Conservation (phyloP, 1,284 basidiomycete species). For the Agroathelia rolfsii region DNA sequence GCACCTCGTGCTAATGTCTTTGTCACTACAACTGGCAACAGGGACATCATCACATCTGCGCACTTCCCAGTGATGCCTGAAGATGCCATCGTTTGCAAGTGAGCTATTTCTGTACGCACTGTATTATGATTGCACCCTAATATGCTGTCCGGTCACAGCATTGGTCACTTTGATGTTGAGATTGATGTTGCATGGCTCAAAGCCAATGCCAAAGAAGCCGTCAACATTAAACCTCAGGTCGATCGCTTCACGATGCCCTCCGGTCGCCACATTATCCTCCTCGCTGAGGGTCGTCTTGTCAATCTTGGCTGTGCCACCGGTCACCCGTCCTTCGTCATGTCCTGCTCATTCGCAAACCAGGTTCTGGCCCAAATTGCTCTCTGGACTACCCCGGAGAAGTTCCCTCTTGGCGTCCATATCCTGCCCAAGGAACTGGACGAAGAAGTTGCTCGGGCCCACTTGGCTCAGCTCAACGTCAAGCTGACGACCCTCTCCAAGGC, state of each 20-base stretch:
- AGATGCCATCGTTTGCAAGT: constrained; percentile 99
- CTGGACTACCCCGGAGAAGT: constrained; percentile 86
- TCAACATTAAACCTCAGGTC: constrained; percentile 99
- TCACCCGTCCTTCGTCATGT: constrained; percentile 98
- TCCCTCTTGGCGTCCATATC: constrained; percentile 93
- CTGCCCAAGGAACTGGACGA: constrained; percentile 97
- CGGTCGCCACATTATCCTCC: constrained; percentile 92
- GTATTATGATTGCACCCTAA: constrained; percentile 6
- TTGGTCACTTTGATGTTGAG: constrained; percentile 98
- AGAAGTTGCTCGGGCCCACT: constrained; percentile 95
- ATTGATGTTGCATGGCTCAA: constrained; percentile 99
- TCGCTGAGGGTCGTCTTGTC: constrained; percentile 97
- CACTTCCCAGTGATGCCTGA: constrained; percentile 96
- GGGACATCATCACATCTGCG: constrained; percentile 91
- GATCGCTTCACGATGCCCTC: constrained; percentile 91
- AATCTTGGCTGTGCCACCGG: constrained; percentile 92
- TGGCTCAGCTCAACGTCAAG: constrained; percentile 88
- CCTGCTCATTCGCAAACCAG: constrained; percentile 99
- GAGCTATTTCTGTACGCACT: constrained; percentile 22
- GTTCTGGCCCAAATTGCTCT: constrained; percentile 97
- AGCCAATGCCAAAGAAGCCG: constrained; percentile 74
- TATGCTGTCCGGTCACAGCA: constrained; percentile 38
- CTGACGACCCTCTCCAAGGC: constrained; percentile 72
- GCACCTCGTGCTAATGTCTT: constrained; percentile 87
- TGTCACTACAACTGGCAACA: constrained; percentile 97